Evolutionary conservation across 1,139 yeast species (phyloP), one percentile per base, ranked within the genome.

Genomic region (Suhomyces atakaporum): DNA sequence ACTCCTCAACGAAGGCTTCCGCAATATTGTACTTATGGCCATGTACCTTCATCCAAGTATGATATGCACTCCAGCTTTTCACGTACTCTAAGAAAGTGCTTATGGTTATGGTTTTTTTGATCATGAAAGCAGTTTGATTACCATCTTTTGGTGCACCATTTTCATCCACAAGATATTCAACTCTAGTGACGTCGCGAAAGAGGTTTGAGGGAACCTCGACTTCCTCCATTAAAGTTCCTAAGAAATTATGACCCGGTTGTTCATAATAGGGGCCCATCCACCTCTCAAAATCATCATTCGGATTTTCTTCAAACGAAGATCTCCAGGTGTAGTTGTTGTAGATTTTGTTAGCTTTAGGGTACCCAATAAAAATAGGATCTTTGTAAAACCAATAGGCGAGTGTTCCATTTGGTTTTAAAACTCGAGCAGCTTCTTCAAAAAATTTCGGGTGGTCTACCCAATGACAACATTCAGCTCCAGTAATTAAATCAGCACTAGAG

Each of bases 401-500:
- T 0, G 60, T 56, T 0, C 75, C 76, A 5, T 63, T 63, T 0
- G 62, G 57, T 16, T 55, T 60, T 35, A 69, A 53, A 23, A 67
- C 56, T 21, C 57, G 39, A 11, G 61, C 58, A 20, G 58, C 49
- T 15, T 54, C 54, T 12, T 45, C 39, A 45, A 69, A 69, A 38
- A 69, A 66, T 5, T 42, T 33, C 10, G 54, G 54, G 43, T 60
- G 66, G 42, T 69, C 70, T 25, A 68, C 63, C 76, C 76, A 70
- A 42, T 70, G 76, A 25, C 69, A 58, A 42, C 75, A 69, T 43
- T 69, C 72, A 4, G 75, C 76, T 4, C 69, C 73, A 3, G 73
- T 66, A 20, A 70, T 61, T 41, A 69, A 53, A 42, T 66, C 72
- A 24, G 60, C 50, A 4, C 58, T 43, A 3, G 23, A 7, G 10